Evolutionary conservation across 75 land plant genomes (phyloP).

Genomic region (Larix kaempferi): DNA sequence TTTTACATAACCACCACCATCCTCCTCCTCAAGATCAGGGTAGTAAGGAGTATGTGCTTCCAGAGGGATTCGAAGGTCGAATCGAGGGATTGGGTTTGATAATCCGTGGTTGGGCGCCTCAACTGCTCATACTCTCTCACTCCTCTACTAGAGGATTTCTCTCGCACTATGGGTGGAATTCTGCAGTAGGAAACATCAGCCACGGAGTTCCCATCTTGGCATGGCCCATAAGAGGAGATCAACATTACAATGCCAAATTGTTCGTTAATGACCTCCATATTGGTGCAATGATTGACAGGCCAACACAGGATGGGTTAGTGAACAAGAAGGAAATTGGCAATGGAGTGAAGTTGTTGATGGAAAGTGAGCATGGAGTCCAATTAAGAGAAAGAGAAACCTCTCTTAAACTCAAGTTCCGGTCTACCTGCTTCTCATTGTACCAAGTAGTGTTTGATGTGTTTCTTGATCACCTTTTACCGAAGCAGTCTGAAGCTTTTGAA

Average conservation of each 20-base stretch:
- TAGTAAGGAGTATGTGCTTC: constrained; percentile 4
- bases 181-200: constrained; percentile 6
- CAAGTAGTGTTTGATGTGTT: too few species aligned
- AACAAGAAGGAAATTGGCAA: too few species aligned
- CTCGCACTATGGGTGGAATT: constrained; percentile 38
- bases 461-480: too few species aligned
- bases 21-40: neutral
- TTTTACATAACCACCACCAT: neutral
- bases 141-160: constrained; percentile 16
- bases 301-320: too few species aligned
- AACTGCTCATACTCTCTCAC: constrained; percentile 11
- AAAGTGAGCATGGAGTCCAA: too few species aligned
- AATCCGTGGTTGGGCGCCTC: constrained; percentile 13
- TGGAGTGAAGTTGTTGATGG: too few species aligned
- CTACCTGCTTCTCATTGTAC: too few species aligned
- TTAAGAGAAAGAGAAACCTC: too few species aligned
- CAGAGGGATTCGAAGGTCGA: neutral
- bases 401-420: too few species aligned
- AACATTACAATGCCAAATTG: neutral
- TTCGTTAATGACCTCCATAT: too few species aligned
- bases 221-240: constrained; percentile 33
- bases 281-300: too few species aligned
- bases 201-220: constrained; percentile 17
- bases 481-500: too few species aligned
- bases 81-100: constrained; percentile 8